These are phyloP conservation scores for Calonectria multiphialidica DNA, from an alignment of 2,329 filamentous ascomycete genomes.

Conservation along the genomic window DNA sequence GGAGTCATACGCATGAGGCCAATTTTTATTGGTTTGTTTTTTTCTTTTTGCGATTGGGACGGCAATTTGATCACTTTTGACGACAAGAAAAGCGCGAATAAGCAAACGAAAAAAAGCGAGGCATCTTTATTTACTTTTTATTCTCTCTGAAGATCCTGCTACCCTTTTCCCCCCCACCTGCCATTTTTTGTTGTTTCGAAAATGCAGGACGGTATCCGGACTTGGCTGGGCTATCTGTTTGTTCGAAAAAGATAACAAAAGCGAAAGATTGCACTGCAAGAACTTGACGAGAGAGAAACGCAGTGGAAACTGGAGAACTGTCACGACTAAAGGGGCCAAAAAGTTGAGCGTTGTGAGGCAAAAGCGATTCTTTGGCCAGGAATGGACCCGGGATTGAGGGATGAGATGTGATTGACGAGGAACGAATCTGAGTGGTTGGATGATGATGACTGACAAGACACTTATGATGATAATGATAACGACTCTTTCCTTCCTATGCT, in stretches of 20 bases:
- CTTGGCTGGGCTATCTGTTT: conserved; percentile 8
- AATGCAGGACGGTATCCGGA: background rate
- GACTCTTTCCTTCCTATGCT: conserved; percentile 27
- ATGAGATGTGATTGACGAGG: conserved; percentile 32
- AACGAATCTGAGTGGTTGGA: conserved; percentile 28
- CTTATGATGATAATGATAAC: conserved; percentile 45
- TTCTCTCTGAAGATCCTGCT: background rate
- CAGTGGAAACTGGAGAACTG: conserved; percentile 4
- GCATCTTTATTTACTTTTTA: conserved; percentile 15
- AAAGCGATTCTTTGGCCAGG: conserved; percentile 34
- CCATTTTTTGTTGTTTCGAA: background rate
- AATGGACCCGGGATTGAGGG: conserved; percentile 28
- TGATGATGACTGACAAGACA: conserved; percentile 40
- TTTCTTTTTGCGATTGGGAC: conserved; percentile 10
- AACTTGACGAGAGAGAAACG: conserved; percentile 7
- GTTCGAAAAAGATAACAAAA: conserved; percentile 11
- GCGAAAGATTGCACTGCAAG: conserved; percentile 8
- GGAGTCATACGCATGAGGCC: background rate
- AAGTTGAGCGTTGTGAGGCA: conserved; percentile 35
- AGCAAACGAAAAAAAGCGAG: conserved; percentile 19
- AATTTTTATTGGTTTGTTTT: conserved; percentile 1
- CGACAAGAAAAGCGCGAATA: conserved; percentile 12
- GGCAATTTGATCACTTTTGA: conserved; percentile 10
- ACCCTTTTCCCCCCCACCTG: background rate
- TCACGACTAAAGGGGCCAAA: conserved; percentile 23